A percentile compares a stretch with the other conserved stretches of the same genome.
phyloP scores from a whole-genome alignment of 257 asterid species.

The Rubia yunnanensis region DNA sequence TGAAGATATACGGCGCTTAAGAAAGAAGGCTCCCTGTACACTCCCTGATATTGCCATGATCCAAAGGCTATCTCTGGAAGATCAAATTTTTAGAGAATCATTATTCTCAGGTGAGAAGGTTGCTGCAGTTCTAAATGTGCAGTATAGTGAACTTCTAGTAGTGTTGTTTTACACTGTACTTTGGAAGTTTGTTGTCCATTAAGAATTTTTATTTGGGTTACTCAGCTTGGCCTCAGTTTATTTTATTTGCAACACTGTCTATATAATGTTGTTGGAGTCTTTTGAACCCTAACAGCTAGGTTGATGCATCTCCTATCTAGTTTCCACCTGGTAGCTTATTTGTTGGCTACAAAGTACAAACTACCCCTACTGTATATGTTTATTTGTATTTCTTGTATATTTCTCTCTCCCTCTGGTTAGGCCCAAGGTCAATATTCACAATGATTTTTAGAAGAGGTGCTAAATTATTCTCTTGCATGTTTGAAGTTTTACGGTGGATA shows the following conservation, averaged over 20 bases:
- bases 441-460: background rate
- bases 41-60: constrained; percentile 60
- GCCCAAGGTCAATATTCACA: too few species aligned
- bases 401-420: background rate
- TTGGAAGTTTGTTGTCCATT: background rate
- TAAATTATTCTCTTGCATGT: background rate
- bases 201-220: background rate
- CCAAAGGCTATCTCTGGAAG: constrained; percentile 53
- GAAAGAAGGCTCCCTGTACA: constrained; percentile 91
- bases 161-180: background rate
- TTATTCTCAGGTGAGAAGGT: constrained; percentile 39
- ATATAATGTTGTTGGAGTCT: background rate
- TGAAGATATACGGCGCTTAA: constrained; percentile 67
- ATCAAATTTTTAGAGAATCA: constrained; percentile 49
- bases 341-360: background rate
- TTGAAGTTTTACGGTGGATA: background rate
- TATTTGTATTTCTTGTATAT: background rate
- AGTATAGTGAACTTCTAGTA: background rate
- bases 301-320: background rate
- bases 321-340: background rate
- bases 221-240: too few species aligned
- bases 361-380: background rate
- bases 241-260: background rate
- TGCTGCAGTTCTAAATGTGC: background rate
- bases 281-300: background rate